Conservation (phyloP, 371 early-diverging fungal genomes). For the Mucor sp. region DNA sequence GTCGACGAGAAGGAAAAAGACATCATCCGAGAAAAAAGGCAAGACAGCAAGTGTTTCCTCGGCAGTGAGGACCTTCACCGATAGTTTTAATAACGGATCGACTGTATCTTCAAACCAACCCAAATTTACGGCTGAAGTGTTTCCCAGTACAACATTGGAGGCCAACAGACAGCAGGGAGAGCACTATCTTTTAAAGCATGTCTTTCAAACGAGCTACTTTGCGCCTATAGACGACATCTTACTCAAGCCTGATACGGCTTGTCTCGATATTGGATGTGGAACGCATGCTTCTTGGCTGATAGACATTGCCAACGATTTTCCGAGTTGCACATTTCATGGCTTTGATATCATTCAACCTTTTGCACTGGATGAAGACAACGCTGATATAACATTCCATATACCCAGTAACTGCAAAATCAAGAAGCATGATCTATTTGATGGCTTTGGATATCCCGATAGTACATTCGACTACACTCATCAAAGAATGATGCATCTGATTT, state of each 20-base stretch:
- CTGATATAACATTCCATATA: slow-evolving; percentile 7
- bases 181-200: slow-evolving; percentile 38
- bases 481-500: slow-evolving; percentile 30
- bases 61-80: neutral
- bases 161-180: slow-evolving; percentile 22
- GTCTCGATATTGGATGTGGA: slow-evolving; percentile 42
- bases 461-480: slow-evolving; percentile 43
- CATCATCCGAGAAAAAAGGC: neutral
- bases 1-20: neutral
- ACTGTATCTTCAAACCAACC: slow-evolving; percentile 8
- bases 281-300: slow-evolving; percentile 31
- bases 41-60: neutral
- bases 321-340: slow-evolving; percentile 31
- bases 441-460: slow-evolving; percentile 18
- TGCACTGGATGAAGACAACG: neutral
- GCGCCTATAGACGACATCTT: slow-evolving; percentile 33
- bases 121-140: slow-evolving; percentile 11
- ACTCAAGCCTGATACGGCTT: slow-evolving; percentile 3
- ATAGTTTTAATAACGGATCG: neutral
- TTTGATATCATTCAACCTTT: slow-evolving; percentile 29
- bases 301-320: slow-evolving; percentile 41
- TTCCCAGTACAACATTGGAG: slow-evolving; percentile 24
- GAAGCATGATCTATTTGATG: slow-evolving; percentile 21
- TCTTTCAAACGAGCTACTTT: slow-evolving; percentile 39
- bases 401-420: slow-evolving; percentile 29